Conservation (phyloP, 1,284 basidiomycete species). For the Microbotryum violaceum region DNA sequence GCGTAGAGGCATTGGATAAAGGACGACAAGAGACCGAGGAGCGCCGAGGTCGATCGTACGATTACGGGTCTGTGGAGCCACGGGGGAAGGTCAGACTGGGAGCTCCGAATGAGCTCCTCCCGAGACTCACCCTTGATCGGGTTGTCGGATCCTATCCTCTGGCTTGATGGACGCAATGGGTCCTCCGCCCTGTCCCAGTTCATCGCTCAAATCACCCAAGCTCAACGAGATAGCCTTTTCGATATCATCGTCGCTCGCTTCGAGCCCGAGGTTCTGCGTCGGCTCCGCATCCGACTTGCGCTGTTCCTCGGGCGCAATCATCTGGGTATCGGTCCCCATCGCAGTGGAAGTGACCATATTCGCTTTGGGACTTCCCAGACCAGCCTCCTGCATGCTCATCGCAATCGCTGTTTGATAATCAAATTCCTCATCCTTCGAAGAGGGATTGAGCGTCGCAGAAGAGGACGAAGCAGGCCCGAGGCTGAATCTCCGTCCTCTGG, state of each 20-base stretch:
- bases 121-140: neutral
- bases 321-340: neutral
- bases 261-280: neutral
- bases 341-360: neutral
- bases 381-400: no score
- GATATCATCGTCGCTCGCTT: conserved; percentile 9
- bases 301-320: conserved; percentile 1
- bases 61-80: conserved; percentile 5
- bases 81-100: no score
- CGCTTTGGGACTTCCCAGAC: neutral
- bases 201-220: conserved; percentile 6
- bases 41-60: conserved; percentile 14
- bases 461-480: no score
- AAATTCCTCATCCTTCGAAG: neutral
- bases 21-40: conserved; percentile 10
- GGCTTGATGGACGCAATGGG: conserved; percentile 9
- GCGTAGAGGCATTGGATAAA: conserved; percentile 27
- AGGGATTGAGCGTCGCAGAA: no score
- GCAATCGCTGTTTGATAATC: neutral
- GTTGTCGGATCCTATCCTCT: conserved; percentile 9
- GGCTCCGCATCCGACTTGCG: neutral
- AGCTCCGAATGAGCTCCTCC: neutral
- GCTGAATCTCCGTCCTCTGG: no score
- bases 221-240: conserved; percentile 18
- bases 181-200: conserved; percentile 4